Base-by-base conservation (phyloP, 208 protist genomes). In the Leishmania turanica region DNA sequence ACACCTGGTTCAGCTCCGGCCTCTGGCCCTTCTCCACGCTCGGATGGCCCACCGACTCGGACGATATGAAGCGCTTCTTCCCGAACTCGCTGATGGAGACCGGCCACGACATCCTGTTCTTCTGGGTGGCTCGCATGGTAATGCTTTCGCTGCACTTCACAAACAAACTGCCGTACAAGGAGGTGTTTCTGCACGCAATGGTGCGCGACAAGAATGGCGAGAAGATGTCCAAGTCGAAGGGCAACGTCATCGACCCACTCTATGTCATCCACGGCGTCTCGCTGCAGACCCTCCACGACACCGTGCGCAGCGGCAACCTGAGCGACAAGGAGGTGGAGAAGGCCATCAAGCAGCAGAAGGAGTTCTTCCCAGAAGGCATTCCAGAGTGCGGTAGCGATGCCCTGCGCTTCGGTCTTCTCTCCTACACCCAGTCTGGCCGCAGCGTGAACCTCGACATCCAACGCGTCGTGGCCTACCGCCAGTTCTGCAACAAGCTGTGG, bases 101-200 rank as follows among this genome's bases (percentile, higher is more conserved):
- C 31, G 99, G 99, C 34, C 86, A 97, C 74, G 99, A 99, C 90
- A 99, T 99, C 84, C 79, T 99, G 40, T 99, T 99, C 93, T 99
- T 99, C 93, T 99, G 99, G 99, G 99, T 99, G 7, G 99, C 99
- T 27, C 91, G 99, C 78, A 99, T 99, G 99, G 99, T 99, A n/a
- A 99, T 99, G 99, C 97, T 99, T 72, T 98, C 98, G 69, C 87
- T 99, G 17, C 87, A 99, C 80, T 93, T 99, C 42, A 99, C 96
- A 21, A 96, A 90, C 45, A 79, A 99, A 84, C 90, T 99, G 45
- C 99, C 99, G n/a, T 99, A 99, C 90, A 92, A 93, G 72, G 92
- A 98, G 69, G 91, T 99, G 31, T 99, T 98, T 79, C 87, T 99
- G 34, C 99, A 99, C 88, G 94, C 99, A 51, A 99, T 99, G 95